Percentiles rank a stretch among this genome's conserved stretches.
Evolutionary conservation across 805 yeast genomes (phyloP).

Genomic region (Priceomyces melissophilus): DNA sequence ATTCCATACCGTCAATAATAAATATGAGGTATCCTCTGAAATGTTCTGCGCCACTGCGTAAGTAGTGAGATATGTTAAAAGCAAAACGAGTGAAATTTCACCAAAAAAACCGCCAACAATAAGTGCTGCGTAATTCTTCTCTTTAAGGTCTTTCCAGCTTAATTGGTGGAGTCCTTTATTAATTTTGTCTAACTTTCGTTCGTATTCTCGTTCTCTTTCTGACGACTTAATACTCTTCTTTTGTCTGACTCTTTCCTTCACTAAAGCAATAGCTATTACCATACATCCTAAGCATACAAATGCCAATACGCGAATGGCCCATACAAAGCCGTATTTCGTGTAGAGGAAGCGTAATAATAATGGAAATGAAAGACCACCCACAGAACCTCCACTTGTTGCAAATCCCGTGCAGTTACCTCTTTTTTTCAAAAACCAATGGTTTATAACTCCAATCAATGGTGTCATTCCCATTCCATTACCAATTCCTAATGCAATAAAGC

Average conservation of each 20-base stretch:
- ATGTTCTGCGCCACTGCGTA: slow-evolving; percentile 32
- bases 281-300: slow-evolving; percentile 28
- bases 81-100: slow-evolving; percentile 25
- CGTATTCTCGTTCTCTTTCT: slow-evolving; percentile 2
- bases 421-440: slow-evolving; percentile 60
- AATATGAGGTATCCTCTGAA: slow-evolving; percentile 23
- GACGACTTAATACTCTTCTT: not conserved
- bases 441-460: slow-evolving; percentile 58
- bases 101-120: slow-evolving; percentile 30
- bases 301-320: slow-evolving; percentile 54
- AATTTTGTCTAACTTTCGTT: slow-evolving; percentile 4
- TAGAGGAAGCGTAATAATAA: slow-evolving; percentile 46
- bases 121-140: slow-evolving; percentile 21
- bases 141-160: slow-evolving; percentile 12
- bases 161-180: slow-evolving; percentile 4
- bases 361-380: slow-evolving; percentile 65
- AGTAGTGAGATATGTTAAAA: slow-evolving; percentile 31
- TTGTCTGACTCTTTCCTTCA: slow-evolving; percentile 24
- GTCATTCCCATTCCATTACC: slow-evolving; percentile 61
- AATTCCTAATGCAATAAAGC: slow-evolving; percentile 54
- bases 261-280: slow-evolving; percentile 21
- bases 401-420: slow-evolving; percentile 48
- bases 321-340: slow-evolving; percentile 49
- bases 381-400: slow-evolving; percentile 63
- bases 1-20: slow-evolving; percentile 28